Base-by-base conservation (phyloP, 2,329 filamentous ascomycete species). In the Beauveria caledonica region DNA sequence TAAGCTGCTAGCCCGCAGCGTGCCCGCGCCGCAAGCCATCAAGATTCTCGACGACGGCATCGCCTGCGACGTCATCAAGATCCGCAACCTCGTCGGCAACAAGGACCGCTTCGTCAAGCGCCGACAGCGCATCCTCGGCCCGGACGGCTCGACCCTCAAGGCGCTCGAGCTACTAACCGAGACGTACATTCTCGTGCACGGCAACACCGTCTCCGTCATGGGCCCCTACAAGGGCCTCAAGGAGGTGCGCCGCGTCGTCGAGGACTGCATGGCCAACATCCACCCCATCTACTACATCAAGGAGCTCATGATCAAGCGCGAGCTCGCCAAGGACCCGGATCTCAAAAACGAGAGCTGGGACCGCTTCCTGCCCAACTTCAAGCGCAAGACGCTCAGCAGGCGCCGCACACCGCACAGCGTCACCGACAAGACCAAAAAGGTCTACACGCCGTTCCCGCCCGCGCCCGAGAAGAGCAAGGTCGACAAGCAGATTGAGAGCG, bases 391-490 rank as follows among this genome's bases (percentile, higher is more conserved):
- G 60, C 82, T 97, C 65, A 92, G 85, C 77, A 92, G 92, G 78
- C 83, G 94, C 66, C 84, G 85, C 66, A 85, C 87, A 67, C 95
- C 94, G 0, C 84, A 85, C 80, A 91, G 90, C 70, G 86, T 99
- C 71, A 91, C 85, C 58, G 92, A 99, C 80, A 99, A 99, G 83
- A 76, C 80, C 71, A 96, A 93, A 83, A 97, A 96, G 83, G 76
- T 81, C 13, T 99, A 97, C 80, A 99, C 95, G 65, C 93, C 94
- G 10, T 99, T 99, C 86, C 94, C 94, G 53, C 94, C 94, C 7
- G 85, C 92, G 48, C 92, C 92, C 66, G 93, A 99, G 81, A 96
- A 96, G 89, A 97, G 92, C 85, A 99, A 97, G 85, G 84, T 99
- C 68, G 94, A 99, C 76, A 77, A 92, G 75, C 93, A 99, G 82